Percentiles rank a stretch among this genome's conserved stretches.
Evolutionary conservation across 495 filamentous ascomycete genomes (phyloP).

Genomic region (Bathelium albidoporum): DNA sequence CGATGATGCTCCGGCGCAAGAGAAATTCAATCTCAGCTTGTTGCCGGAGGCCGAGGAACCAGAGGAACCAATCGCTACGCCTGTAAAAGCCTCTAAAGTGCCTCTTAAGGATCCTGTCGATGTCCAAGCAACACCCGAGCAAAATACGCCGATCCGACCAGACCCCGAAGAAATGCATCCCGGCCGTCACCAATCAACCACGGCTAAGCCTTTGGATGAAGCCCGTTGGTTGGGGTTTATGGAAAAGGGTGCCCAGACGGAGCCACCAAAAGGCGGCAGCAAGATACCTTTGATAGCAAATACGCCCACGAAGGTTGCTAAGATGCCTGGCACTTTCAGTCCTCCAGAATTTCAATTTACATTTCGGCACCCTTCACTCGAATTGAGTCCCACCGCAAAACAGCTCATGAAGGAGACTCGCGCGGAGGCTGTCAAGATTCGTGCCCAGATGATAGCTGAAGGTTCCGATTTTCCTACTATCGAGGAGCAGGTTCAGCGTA

Average conservation of each 20-base stretch:
- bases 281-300: constrained; percentile 16
- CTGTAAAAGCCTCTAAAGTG: constrained; percentile 7
- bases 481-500: constrained; percentile 44
- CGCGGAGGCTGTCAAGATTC: constrained; percentile 57
- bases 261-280: constrained; percentile 23
- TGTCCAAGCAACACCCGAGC: constrained; percentile 22
- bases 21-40: not conserved
- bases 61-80: not conserved
- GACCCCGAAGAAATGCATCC: constrained; percentile 31
- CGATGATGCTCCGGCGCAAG: not conserved
- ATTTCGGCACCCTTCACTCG: constrained; percentile 44
- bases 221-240: constrained; percentile 31
- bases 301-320: constrained; percentile 26
- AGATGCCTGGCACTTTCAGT: constrained; percentile 14
- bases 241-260: constrained; percentile 26
- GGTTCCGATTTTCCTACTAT: constrained; percentile 15
- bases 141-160: constrained; percentile 26
- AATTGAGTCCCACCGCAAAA: constrained; percentile 64
- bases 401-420: constrained; percentile 69
- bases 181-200: constrained; percentile 25
- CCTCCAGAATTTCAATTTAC: constrained; percentile 68
- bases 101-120: not conserved
- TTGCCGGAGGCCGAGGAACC: not conserved
- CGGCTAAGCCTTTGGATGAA: constrained; percentile 29
- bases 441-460: constrained; percentile 46